A percentile compares a stretch with the other conserved stretches of the same genome.
phyloP scores from a whole-genome alignment of 495 filamentous ascomycete genomes.

The Chaetomium tenue region DNA sequence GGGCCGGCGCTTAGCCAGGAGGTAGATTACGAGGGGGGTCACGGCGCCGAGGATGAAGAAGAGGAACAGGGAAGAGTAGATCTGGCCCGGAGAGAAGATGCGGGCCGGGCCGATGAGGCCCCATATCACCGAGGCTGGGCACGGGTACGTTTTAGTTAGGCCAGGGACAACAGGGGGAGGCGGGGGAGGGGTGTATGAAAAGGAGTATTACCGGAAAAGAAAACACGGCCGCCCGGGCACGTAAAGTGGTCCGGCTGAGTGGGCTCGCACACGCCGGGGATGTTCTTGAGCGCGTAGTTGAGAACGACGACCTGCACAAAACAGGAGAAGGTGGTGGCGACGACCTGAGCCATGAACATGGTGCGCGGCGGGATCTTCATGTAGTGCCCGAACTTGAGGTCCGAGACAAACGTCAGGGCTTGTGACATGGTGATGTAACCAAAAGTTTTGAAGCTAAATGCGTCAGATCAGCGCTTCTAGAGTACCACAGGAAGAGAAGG shows the following conservation, averaged over 20 bases:
- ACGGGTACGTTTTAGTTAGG: neutral
- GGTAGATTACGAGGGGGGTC: conserved; percentile 56
- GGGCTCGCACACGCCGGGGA: conserved; percentile 60
- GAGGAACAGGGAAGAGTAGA: conserved; percentile 62
- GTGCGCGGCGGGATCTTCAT: conserved; percentile 68
- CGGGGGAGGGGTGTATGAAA: neutral
- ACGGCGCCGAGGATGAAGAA: conserved; percentile 63
- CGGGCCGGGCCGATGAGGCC: conserved; percentile 64
- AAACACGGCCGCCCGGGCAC: conserved; percentile 65
- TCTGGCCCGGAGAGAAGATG: conserved; percentile 66
- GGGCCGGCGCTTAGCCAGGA: conserved; percentile 54
- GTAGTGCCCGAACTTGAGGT: conserved; percentile 65
- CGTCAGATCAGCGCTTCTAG: neutral
- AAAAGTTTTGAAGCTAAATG: conserved; percentile 64
- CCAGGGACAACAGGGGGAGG: neutral
- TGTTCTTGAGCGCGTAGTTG: conserved; percentile 62
- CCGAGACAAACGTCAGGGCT: conserved; percentile 53
- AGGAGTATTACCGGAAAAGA: conserved; percentile 54
- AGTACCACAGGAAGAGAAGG: neutral
- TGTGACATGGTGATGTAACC: conserved; percentile 68
- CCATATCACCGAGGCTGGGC: conserved; percentile 62
- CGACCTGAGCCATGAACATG: conserved; percentile 66
- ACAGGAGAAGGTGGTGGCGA: conserved; percentile 64
- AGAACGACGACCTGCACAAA: conserved; percentile 65
- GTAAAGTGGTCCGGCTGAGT: conserved; percentile 63